Evolutionary conservation across 176 grass and related monocot species (phyloP), one percentile per base, ranked within the genome.

Genomic region (Oryza punctata): DNA sequence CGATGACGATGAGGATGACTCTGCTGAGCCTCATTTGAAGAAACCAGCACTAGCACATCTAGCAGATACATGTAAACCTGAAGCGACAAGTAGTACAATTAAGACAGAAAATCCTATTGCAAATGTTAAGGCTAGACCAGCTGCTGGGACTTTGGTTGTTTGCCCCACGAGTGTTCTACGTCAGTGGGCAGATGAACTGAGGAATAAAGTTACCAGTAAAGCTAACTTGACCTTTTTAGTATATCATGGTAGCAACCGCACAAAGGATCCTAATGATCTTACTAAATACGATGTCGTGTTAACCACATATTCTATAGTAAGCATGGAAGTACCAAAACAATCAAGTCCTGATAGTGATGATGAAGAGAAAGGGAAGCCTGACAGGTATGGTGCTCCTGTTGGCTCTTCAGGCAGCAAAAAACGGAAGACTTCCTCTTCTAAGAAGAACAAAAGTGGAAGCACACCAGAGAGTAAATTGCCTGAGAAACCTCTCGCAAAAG

Each of bases 321-420:
- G 91, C 87, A 96, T 96, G 93, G 97, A 99, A 68, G 97, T 93
- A 27, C 97, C 93, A 77, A 99, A 99, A 86, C 97, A 96, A 82
- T 89, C 93, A 78, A 89, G 82, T 81, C 91, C 85, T 89, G 89
- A 92, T 67, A 91, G 92, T 64, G 97, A 99, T 50, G 91, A 95
- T 77, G 96, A 91, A 71, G 91, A 94, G 66, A 99, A 96, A 88
- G 87, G 59, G 64, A 99, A 90, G 61, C 78, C 79, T 84, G 90
- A 95, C 83, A 75, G 78, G 79, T 93, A 84, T 85, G 76, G 87
- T 83, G 61, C 28, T 61, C 77, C 75, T 35, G 46, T 90, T 29
- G 78, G 73, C 12, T 40, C 67, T 84, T 85, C 71, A 77, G 78
- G 78, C 24, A 85, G 82, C 77, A 99, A 94, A 81, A 99, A 99